Percentiles rank a stretch among this genome's conserved stretches.
Conservation (phyloP, 306 rosid species). For the Gastrolobium bilobum region DNA sequence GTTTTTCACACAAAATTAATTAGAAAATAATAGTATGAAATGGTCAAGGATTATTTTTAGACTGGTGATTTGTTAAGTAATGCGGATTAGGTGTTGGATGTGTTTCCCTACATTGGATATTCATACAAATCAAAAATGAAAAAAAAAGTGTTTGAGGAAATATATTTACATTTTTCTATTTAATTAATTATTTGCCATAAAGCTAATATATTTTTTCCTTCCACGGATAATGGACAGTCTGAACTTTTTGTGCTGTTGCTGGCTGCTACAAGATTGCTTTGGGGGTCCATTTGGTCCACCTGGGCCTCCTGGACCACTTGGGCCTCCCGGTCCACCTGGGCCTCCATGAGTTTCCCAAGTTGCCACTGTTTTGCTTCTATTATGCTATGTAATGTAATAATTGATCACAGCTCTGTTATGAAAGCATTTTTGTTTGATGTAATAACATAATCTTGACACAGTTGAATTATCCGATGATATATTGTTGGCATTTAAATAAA, state of each 20-base stretch:
- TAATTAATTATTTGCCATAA: neutral
- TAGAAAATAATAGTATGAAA: neutral
- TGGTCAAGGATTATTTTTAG: neutral
- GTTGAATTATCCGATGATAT: conserved; percentile 1
- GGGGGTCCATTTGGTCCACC: conserved; percentile 61
- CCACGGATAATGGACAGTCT: conserved; percentile 48
- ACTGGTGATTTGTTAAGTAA: neutral
- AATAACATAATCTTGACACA: neutral
- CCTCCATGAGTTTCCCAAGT: conserved; percentile 31
- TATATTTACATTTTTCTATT: neutral
- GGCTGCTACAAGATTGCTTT: conserved; percentile 66
- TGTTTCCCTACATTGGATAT: neutral
- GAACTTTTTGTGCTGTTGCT: conserved; percentile 66
- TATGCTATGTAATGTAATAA: conserved; percentile 18
- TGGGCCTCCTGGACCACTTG: conserved; percentile 53
- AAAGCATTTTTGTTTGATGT: conserved; percentile 24
- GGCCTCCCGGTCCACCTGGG: conserved; percentile 56
- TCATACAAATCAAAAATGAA: neutral
- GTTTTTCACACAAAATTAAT: neutral
- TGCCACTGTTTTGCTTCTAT: neutral
- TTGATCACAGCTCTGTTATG: neutral
- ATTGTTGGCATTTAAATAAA: neutral
- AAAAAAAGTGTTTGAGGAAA: neutral
- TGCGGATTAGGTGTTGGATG: neutral
- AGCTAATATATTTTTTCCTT: neutral